Conservation (phyloP, 2,329 filamentous ascomycete species). For the Ophiocordyceps australis region DNA sequence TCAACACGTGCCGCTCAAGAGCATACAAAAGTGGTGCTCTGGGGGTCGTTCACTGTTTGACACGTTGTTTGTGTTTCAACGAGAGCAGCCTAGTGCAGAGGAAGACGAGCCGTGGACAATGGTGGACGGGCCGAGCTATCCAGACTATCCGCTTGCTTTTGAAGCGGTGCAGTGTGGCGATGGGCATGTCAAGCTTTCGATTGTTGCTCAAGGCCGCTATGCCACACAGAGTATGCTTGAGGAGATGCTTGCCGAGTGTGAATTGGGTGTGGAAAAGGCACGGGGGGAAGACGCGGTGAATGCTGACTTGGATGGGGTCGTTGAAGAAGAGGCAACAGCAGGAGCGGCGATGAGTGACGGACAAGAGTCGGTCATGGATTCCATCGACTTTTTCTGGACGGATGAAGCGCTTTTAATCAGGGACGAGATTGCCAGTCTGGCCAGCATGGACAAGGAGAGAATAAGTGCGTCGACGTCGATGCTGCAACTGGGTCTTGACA, state of each 20-base stretch:
- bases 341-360: neutral
- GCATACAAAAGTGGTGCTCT: conserved; percentile 64
- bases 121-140: conserved; percentile 24
- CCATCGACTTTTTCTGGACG: conserved; percentile 36
- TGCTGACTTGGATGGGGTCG: neutral
- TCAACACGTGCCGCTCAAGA: conserved; percentile 55
- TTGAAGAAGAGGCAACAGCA: neutral
- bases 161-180: conserved; percentile 42
- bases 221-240: conserved; percentile 12
- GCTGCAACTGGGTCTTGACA: conserved; percentile 74
- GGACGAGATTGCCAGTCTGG: conserved; percentile 43
- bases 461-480: conserved; percentile 46
- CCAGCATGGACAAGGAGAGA: conserved; percentile 27
- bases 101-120: conserved; percentile 32
- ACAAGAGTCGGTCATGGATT: neutral
- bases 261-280: conserved; percentile 5
- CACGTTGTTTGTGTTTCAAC: conserved; percentile 67
- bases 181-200: conserved; percentile 30
- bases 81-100: conserved; percentile 17
- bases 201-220: conserved; percentile 35
- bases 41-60: conserved; percentile 51
- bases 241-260: conserved; percentile 20
- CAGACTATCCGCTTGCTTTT: conserved; percentile 62
- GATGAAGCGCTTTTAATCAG: conserved; percentile 31
- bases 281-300: conserved; percentile 2